A percentile compares a stretch with the other conserved stretches of the same genome.
phyloP scores from a whole-genome alignment of 1,284 basidiomycete genomes.

The Lignosus rhinocerotis region DNA sequence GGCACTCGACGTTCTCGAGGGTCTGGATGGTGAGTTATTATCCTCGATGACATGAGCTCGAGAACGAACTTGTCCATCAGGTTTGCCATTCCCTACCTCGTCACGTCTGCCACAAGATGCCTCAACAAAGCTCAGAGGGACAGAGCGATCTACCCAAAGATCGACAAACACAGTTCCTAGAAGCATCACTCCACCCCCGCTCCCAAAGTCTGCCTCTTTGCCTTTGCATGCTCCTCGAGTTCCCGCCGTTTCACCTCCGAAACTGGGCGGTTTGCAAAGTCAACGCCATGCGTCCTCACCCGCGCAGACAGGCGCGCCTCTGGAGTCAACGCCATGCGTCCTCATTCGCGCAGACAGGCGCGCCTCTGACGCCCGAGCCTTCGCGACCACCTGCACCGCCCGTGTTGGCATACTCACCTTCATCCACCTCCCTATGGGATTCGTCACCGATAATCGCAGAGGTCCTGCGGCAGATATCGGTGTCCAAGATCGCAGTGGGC shows the following conservation, averaged over 20 bases:
- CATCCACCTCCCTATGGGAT: slow-evolving; percentile 46
- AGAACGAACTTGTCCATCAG: slow-evolving; percentile 31
- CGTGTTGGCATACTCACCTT: slow-evolving; percentile 21
- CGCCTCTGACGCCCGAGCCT: slow-evolving; percentile 24
- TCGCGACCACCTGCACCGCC: slow-evolving; percentile 17
- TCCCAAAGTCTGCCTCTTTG: slow-evolving; percentile 78
- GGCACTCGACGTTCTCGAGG: slow-evolving; percentile 62
- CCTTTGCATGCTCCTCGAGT: slow-evolving; percentile 64
- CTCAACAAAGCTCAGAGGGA: slow-evolving; percentile 55
- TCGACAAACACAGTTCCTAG: slow-evolving; percentile 39
- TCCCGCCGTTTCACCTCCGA: slow-evolving; percentile 34
- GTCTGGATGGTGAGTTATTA: slow-evolving; percentile 55
- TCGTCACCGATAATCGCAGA: slow-evolving; percentile 75
- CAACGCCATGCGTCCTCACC: slow-evolving; percentile 24
- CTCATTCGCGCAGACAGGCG: slow-evolving; percentile 23
- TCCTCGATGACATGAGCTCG: neutral
- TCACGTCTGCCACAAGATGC: slow-evolving; percentile 35
- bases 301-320: slow-evolving; percentile 24
- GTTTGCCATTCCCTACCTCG: slow-evolving; percentile 43
- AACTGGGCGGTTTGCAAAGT: slow-evolving; percentile 20
- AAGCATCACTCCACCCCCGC: slow-evolving; percentile 72
- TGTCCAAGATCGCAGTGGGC: slow-evolving; percentile 63
- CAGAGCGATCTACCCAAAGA: slow-evolving; percentile 53
- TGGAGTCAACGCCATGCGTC: slow-evolving; percentile 24
- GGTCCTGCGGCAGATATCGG: slow-evolving; percentile 75